Base-by-base conservation (phyloP, 2,329 filamentous ascomycete genomes). In the Paraphoma chrysanthemicola region DNA sequence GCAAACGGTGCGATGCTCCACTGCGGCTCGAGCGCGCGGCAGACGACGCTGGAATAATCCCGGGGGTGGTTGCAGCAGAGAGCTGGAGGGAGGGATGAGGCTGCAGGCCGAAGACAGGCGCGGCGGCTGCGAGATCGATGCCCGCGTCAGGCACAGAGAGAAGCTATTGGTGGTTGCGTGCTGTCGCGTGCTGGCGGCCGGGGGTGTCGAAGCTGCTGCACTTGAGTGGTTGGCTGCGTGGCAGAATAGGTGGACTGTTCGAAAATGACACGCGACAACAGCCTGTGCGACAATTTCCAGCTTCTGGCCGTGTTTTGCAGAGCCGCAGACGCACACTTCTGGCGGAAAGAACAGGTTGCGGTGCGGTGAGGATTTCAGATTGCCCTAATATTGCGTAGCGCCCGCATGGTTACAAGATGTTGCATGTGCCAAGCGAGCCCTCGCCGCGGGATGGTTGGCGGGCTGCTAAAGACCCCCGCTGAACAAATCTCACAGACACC, bases 181-280 rank as follows among this genome's bases (percentile, higher is more conserved):
- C 59, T 74, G 72, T 74, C 73, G 73, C 73, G 73, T 74, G 73
- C 70, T 61, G 59, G 52, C 60, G 56, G 60, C 68, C 64, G 60
- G 69, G 69, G 62, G 64, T 47, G 45, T 55, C 28, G 38, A 63
- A 45, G 57, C 48, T 43, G 49, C 44, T 11, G 14, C 54, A 46
- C 48, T 43, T 31, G 33, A 36, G 14, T 36, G 9, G 33, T 10
- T 14, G 33, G 14, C 33, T 36, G 33, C 10, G 33, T 10, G 10
- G 14, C 9, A 14, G 33, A 36, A 36, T 10, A 36, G 33, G 6
- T 14, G 9, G 6, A 36, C 3, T 3, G 33, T 6, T 10, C 33
- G 14, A 36, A 14, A 14, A 36, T 14, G 9, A 10, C 14, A 36
- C 10, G 33, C 33, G 33, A 36, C 14, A 14, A 36, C 33, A 14